Evolutionary conservation across 2,329 filamentous ascomycete genomes (phyloP).

Genomic region (Albophoma yamanashiensis): DNA sequence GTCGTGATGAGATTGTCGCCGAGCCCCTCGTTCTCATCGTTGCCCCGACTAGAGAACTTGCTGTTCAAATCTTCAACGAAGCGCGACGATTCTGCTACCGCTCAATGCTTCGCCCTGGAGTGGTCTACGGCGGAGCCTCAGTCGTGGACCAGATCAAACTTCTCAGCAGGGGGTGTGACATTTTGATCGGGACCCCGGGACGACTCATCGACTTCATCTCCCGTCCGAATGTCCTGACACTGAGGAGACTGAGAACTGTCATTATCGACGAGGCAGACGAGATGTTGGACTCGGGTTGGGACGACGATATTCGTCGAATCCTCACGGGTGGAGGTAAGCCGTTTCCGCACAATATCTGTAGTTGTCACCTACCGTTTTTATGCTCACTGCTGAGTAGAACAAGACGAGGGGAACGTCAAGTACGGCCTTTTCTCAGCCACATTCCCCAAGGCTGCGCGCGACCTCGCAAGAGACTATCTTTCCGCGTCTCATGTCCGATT

Average conservation of each 20-base stretch:
- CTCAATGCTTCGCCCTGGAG: slow-evolving; percentile 85
- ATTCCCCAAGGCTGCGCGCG: slow-evolving; percentile 70
- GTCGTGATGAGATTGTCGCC: slow-evolving; percentile 46
- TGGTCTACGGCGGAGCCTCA: slow-evolving; percentile 78
- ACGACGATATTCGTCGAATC: slow-evolving; percentile 62
- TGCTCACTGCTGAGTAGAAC: slow-evolving; percentile 35
- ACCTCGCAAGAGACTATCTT: slow-evolving; percentile 68
- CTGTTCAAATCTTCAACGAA: slow-evolving; percentile 92
- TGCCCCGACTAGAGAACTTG: slow-evolving; percentile 79
- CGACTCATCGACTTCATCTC: slow-evolving; percentile 78
- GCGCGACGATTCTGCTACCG: slow-evolving; percentile 88
- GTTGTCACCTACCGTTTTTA: not conserved
- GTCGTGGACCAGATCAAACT: slow-evolving; percentile 58
- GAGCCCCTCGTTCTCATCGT: slow-evolving; percentile 85
- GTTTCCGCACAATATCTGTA: not conserved
- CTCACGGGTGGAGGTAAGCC: slow-evolving; percentile 69
- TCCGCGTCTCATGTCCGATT: slow-evolving; percentile 66
- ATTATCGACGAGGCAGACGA: slow-evolving; percentile 95
- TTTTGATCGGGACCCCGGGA: slow-evolving; percentile 81
- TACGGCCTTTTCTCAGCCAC: slow-evolving; percentile 91
- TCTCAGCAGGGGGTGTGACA: slow-evolving; percentile 74
- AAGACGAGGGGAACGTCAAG: slow-evolving; percentile 59
- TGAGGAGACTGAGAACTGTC: slow-evolving; percentile 67
- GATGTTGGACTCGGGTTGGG: slow-evolving; percentile 73
- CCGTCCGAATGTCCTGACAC: slow-evolving; percentile 54